Percentiles rank a stretch among this genome's conserved stretches.
These are phyloP conservation scores for Conringia planisiliqua DNA, from an alignment of 345 rosid genomes.

Conservation along the genomic window DNA sequence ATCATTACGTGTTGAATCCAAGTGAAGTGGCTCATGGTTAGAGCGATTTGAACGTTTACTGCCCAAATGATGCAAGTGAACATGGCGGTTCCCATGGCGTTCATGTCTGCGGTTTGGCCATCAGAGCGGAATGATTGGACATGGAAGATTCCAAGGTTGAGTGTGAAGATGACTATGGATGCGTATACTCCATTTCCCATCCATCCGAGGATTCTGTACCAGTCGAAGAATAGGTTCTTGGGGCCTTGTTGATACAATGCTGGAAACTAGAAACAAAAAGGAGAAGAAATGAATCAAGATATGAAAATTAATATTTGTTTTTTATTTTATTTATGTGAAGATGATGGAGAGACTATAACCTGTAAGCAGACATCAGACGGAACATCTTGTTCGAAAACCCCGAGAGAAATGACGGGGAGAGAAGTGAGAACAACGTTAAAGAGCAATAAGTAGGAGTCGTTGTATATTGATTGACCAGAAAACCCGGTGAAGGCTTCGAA, in stretches of 20 bases:
- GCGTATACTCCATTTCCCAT: slow-evolving; percentile 52
- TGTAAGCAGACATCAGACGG: slow-evolving; percentile 70
- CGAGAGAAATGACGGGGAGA: slow-evolving; percentile 71
- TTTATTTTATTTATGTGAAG: background rate
- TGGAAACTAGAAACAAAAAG: slow-evolving; percentile 47
- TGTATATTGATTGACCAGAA: slow-evolving; percentile 64
- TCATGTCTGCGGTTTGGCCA: slow-evolving; percentile 49
- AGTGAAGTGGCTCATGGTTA: slow-evolving; percentile 65
- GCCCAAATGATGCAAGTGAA: slow-evolving; percentile 67
- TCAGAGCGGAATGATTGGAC: slow-evolving; percentile 39
- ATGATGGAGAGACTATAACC: slow-evolving; percentile 30
- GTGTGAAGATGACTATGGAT: slow-evolving; percentile 52
- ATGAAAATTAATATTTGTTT: background rate
- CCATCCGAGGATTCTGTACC: slow-evolving; percentile 76
- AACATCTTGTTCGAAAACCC: slow-evolving; percentile 80
- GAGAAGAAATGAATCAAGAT: background rate
- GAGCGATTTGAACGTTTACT: slow-evolving; percentile 67
- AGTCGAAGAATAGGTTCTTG: slow-evolving; percentile 55
- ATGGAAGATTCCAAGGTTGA: slow-evolving; percentile 42
- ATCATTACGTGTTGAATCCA: slow-evolving; percentile 74
- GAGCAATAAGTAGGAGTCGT: slow-evolving; percentile 64
- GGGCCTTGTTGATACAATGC: slow-evolving; percentile 80
- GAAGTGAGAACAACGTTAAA: slow-evolving; percentile 77
- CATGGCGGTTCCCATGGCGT: slow-evolving; percentile 47
- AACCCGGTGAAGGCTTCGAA: slow-evolving; percentile 62